These are phyloP conservation scores for Effrenium voratum DNA, from an alignment of 73 alveolate species.

Conservation along the genomic window DNA sequence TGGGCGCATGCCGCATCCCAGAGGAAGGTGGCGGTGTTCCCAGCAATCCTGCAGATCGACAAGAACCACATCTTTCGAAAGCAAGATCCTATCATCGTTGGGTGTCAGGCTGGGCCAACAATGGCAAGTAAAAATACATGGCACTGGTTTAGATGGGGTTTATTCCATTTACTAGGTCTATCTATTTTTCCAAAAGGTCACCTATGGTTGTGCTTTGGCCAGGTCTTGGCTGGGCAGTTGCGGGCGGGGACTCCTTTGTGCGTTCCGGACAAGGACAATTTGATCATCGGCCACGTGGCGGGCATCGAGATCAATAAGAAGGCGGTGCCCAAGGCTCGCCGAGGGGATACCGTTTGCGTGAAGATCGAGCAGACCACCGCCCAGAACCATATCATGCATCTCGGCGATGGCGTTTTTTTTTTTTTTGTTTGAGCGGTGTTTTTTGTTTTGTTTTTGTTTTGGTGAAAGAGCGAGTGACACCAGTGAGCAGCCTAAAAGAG, in stretches of 20 bases:
- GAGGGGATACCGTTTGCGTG: conserved; percentile 91
- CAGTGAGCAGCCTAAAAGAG: no score
- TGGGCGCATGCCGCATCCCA: no score
- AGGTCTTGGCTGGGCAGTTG: conserved; percentile 96
- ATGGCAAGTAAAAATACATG: no score
- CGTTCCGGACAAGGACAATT: conserved; percentile 97
- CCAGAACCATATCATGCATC: conserved; percentile 88
- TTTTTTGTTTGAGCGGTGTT: no score
- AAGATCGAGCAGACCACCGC: conserved; percentile 90
- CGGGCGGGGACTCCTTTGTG: conserved; percentile 99
- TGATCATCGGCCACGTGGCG: conserved; percentile 98
- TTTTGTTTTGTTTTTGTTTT: no score
- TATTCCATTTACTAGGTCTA: no score
- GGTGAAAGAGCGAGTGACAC: no score
- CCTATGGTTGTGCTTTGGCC: no score
- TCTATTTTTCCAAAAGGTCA: no score
- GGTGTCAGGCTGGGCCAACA: no score
- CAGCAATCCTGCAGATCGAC: conserved; percentile 62
- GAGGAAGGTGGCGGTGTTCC: conserved; percentile 92
- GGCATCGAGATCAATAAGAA: conserved; percentile 97
- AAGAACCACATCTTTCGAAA: conserved; percentile 81
- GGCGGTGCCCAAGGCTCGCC: conserved; percentile 96
- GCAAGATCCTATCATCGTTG: conserved; percentile 87
- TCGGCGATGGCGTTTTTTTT: no score
- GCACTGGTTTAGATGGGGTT: no score